Evolutionary conservation across 2,329 filamentous ascomycete genomes (phyloP), one percentile per base, ranked within the genome.

Genomic region (Penicillium sp.): DNA sequence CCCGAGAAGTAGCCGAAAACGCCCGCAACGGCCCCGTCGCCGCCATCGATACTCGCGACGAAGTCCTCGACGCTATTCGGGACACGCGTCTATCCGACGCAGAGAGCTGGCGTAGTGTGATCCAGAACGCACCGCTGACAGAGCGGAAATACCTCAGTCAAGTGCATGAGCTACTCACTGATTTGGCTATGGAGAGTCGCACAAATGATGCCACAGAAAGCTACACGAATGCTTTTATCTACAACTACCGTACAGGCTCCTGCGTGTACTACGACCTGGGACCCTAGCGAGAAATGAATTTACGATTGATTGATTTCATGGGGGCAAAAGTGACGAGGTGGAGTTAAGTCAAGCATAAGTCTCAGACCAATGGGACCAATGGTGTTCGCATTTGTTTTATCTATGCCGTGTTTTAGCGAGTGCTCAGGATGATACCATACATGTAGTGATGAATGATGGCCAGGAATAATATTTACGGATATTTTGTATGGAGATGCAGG

Each of bases 31-130:
- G 90, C 0, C 91, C 91, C 0, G 89, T 97, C 56, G 84, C 89
- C 10, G 93, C 92, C 1, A 88, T 97, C 50, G 93, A 97, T 74
- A 91, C 90, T 1, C 87, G 90, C 50, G 92, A 97, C 67, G 85
- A 88, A 46, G 84, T 95, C 22, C 84, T 97, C 65, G 87, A 92
- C 36, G 77, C 88, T 31, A 87, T 97, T 50, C 81, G 86, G 31
- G 82, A 85, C 19, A 95, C 91, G 3, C 80, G 83, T 49, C 78
- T 97, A 26, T 88, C 87, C 2, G 91, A 97, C 57, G 78, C 85
- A 0, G 93, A 97, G 58, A 88, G 85, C 62, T 97, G 93, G 93
- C 85, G 89, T 22, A 84, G 81, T 55, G 84, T 91, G 6, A 90
- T 94, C 60, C 91, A 97, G 66, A 83, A 82, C 42, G 88, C 91